Conservation (phyloP, 164 flowering plant genomes). For the Magnolia officinalis region DNA sequence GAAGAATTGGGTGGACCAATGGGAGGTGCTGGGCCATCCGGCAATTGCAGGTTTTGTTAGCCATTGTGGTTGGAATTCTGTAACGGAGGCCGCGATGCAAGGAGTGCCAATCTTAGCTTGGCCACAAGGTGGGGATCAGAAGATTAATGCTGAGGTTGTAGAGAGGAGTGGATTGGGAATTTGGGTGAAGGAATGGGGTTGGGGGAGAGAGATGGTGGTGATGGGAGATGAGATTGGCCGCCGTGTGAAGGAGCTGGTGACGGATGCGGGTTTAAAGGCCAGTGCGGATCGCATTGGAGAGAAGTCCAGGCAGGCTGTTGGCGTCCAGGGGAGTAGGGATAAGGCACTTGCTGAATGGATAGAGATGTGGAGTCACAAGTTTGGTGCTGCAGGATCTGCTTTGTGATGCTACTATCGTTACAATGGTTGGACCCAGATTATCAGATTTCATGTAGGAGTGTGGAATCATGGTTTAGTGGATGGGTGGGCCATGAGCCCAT, state of each 20-base stretch:
- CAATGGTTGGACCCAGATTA: too few relatives aligned
- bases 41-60: slow-evolving; percentile 36
- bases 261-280: slow-evolving; percentile 13
- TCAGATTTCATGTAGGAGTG: too few relatives aligned
- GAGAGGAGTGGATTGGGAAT: slow-evolving; percentile 25
- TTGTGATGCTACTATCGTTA: background rate
- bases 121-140: slow-evolving; percentile 34
- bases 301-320: slow-evolving; percentile 25
- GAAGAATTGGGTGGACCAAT: slow-evolving; percentile 31
- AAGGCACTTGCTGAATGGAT: slow-evolving; percentile 7
- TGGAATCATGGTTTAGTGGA: too few relatives aligned
- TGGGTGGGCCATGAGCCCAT: too few relatives aligned
- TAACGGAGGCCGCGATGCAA: slow-evolving; percentile 27
- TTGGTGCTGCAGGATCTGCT: background rate
- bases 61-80: slow-evolving; percentile 42
- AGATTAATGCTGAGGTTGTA: slow-evolving; percentile 29
- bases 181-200: slow-evolving; percentile 28
- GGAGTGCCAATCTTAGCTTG: slow-evolving; percentile 35
- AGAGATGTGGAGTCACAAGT: background rate
- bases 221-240: slow-evolving; percentile 22
- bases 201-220: slow-evolving; percentile 18
- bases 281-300: slow-evolving; percentile 17
- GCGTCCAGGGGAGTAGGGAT: slow-evolving; percentile 15
- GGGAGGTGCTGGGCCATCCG: slow-evolving; percentile 20
- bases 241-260: slow-evolving; percentile 22